Base-by-base conservation (phyloP, 2,329 filamentous ascomycete species). In the Rhynchosporium graminicola region DNA sequence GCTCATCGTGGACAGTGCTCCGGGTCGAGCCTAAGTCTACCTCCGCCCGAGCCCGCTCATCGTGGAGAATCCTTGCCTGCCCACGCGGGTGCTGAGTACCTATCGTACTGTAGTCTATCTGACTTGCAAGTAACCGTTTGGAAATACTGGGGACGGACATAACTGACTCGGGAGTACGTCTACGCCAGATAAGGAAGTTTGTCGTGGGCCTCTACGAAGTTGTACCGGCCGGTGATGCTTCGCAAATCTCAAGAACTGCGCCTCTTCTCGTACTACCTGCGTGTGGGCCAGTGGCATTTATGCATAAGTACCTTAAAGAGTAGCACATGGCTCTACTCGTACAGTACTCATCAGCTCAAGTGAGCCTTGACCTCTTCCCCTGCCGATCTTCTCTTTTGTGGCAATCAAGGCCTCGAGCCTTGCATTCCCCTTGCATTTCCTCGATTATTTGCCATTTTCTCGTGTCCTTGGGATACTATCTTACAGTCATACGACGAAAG, bases 41-140 rank as follows among this genome's bases (percentile, higher is more conserved):
- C 51, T 1, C 20, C 20, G 20, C 20, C 20, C 20, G 20, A 20
- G 20, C 20, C 51, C 51, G 51, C 51, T 42, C 33, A 20, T 36
- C 36, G 36, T 54, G 51, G 51, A 36, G 51, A 54, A 54, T 42
- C 51, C 51, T 54, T 15, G 33, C 33, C 20, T 36, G 33, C 9
- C 33, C 33, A 36, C 33, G 33, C 33, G 20, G 20, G 20, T 20
- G 20, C 20, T 20, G 20, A 20, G 20, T 20, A 20, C 20, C 20
- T 20, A 20, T 20, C 20, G 1, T 36, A 5, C 33, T 36, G 36
- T 54, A 40, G n/a, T 13, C 36, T 7, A 10, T 42, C 3, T 12
- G 36, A 36, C 33, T 36, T 42, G 29, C 20, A 20, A 20, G 20
- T 20, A 26, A 48, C 12, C 46, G 46, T 48, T 6, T 12, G 50